Base-by-base conservation (phyloP, 176 grass and related monocot genomes). In the Ananas comosus region DNA sequence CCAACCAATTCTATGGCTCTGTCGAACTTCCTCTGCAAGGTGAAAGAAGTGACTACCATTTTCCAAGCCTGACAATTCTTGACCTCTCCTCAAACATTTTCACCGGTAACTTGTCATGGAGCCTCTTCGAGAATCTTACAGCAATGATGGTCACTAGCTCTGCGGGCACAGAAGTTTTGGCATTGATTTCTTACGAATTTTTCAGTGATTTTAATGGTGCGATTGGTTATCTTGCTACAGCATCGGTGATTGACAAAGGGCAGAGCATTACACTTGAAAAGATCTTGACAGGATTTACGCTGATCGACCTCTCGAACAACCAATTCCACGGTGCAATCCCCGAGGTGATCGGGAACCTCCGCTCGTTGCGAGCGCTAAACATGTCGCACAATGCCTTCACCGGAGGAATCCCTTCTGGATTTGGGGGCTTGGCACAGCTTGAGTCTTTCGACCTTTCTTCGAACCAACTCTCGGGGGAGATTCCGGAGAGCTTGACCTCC, bases 391-490 rank as follows among this genome's bases (percentile, higher is more conserved):
- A 85, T 0, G 12, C 50, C 10, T 25, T 85, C 0, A n/a, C 27
- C 0, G 70, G 58, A 21, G 49, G 48, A 74, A 74, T 74, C 52
- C 70, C 76, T 50, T 28, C 27, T 16, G 42, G 74, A 12, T 51
- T 83, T 42, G 75, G 70, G 1, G 2, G 21, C 14, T 49, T 79
- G 5, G 2, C 10, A 8, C 48, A 72, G 13, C 61, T 74, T 0
- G 81, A 83, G 33, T 79, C 80, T 0, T 29, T 82, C 0, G 80
- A 82, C 42, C 63, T 82, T 0, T 83, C 76, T 3, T 70, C 50
- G 13, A 83, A 83, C 50, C 12, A 50, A 13, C 75, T 83, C 17
- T 79, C 81, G 13, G 81, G 76, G 9, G 24, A 51, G 56, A 79
- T 83, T 28, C 81, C 76, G 1, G 54, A 22, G 47, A 65, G 51